Conservation (phyloP, 306 rosid species). For the Acacia confusa region DNA sequence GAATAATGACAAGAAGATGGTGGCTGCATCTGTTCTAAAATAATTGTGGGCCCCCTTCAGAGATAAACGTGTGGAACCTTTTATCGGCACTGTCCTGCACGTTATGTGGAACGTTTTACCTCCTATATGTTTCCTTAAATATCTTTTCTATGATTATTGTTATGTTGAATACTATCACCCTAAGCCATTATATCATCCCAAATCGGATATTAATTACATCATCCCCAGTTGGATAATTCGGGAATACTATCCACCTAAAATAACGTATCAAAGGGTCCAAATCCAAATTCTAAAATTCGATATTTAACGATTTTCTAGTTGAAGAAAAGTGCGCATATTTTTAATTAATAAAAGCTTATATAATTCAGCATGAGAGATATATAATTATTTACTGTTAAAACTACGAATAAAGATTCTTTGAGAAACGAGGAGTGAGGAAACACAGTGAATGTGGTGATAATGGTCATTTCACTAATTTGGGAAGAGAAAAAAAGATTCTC, state of each 20-base stretch:
- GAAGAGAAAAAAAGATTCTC: not conserved
- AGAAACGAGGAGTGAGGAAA: not conserved
- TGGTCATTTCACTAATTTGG: not conserved
- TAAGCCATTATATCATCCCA: not conserved
- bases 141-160: constrained; percentile 20
- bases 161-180: not conserved
- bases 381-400: not conserved
- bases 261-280: not conserved
- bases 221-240: not conserved
- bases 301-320: not conserved
- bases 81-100: constrained; percentile 42
- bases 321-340: not conserved
- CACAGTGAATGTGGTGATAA: not conserved
- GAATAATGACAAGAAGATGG: not conserved
- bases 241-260: not conserved
- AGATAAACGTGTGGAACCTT: constrained; percentile 44
- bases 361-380: not conserved
- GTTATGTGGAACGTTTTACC: too few relatives aligned
- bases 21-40: not conserved
- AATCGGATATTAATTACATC: not conserved
- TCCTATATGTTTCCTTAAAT: not conserved
- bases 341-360: not conserved
- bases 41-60: not conserved
- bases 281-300: too few relatives aligned
- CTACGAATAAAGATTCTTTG: not conserved